Evolutionary conservation across 78 protist species (phyloP).

Genomic region (Pelomyxa schiedti): DNA sequence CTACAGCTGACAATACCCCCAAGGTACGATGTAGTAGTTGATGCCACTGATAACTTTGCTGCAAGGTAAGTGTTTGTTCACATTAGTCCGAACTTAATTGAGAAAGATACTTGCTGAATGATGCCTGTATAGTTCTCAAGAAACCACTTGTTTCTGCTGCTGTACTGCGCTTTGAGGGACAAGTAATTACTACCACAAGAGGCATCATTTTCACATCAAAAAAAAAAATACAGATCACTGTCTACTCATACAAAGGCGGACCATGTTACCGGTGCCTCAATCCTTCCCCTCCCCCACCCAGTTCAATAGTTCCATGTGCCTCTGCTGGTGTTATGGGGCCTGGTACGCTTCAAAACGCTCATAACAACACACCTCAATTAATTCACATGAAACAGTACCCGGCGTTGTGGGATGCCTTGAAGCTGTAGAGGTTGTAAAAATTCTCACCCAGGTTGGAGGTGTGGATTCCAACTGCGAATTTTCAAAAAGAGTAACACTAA

Average conservation of each 20-base stretch:
- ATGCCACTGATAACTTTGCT: slow-evolving; percentile 66
- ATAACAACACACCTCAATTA: background rate
- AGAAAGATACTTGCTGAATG: slow-evolving; percentile 40
- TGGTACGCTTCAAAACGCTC: background rate
- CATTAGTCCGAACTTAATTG: too few species aligned
- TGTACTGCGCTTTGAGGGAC: slow-evolving; percentile 76
- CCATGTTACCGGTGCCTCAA: slow-evolving; percentile 86
- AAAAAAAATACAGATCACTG: background rate
- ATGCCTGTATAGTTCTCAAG: slow-evolving; percentile 43
- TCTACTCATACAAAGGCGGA: slow-evolving; percentile 20
- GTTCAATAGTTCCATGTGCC: slow-evolving; percentile 58
- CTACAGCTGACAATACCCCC: too few species aligned
- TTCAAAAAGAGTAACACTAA: too few species aligned
- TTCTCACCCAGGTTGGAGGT: slow-evolving; percentile 5
- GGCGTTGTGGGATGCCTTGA: slow-evolving; percentile 80
- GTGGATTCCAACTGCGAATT: too few species aligned
- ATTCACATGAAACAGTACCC: slow-evolving; percentile 6
- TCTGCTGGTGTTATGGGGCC: slow-evolving; percentile 76
- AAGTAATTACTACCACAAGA: slow-evolving; percentile 38
- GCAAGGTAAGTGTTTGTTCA: slow-evolving; percentile 13
- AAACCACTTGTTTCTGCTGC: slow-evolving; percentile 74
- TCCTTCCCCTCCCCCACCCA: slow-evolving; percentile 75
- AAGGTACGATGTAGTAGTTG: slow-evolving; percentile 62
- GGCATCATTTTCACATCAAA: background rate
- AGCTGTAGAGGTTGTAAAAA: slow-evolving; percentile 75